These are phyloP conservation scores for Mimosa pudica DNA, from an alignment of 306 rosid species.

Conservation along the genomic window DNA sequence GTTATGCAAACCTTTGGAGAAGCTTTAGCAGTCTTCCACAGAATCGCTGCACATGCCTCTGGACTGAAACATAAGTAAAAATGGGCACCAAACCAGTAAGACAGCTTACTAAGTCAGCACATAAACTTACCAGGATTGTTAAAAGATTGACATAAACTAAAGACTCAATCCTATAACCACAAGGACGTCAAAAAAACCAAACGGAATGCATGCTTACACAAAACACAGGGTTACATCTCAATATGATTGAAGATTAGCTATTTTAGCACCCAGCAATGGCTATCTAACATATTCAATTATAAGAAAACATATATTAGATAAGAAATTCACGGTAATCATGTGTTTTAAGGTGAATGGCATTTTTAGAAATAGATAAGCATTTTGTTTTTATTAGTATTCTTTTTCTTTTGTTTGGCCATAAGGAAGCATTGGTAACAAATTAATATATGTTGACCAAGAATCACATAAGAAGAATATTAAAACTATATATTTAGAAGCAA, in stretches of 20 bases:
- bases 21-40: conserved; percentile 91
- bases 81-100: conserved; percentile 42
- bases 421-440: background rate
- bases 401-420: too few species aligned
- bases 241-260: background rate
- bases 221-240: background rate
- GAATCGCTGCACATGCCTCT: conserved; percentile 97
- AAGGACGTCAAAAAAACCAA: conserved; percentile 1
- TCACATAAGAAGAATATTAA: background rate
- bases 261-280: background rate
- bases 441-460: background rate
- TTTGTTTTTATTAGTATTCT: too few species aligned
- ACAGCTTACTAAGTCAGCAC: conserved; percentile 28
- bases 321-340: too few species aligned
- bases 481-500: background rate
- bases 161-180: conserved; percentile 9
- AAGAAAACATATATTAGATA: too few species aligned
- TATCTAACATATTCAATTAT: background rate
- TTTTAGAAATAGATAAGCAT: too few species aligned
- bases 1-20: conserved; percentile 68
- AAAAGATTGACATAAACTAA: conserved; percentile 5
- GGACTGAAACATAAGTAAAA: conserved; percentile 63
- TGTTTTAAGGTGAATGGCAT: too few species aligned
- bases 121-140: conserved; percentile 7
- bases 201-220: background rate